Conservation (phyloP, 306 rosid species). For the Castanospermum australe region DNA sequence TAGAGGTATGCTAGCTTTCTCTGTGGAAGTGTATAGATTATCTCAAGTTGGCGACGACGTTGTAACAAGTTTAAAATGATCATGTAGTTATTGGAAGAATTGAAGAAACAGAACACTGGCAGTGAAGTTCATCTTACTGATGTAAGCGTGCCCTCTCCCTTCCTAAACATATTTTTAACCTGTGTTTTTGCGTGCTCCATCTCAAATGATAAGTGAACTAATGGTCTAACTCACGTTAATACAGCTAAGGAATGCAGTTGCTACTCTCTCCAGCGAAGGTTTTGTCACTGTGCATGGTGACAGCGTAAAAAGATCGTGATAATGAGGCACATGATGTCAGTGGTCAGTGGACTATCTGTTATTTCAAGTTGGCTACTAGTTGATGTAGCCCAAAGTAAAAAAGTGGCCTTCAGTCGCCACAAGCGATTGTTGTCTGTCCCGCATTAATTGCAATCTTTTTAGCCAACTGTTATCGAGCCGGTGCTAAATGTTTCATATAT, state of each 20-base stretch:
- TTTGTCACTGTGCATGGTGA: slow-evolving; percentile 74
- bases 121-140: slow-evolving; percentile 64
- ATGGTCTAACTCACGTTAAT: slow-evolving; percentile 23
- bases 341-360: neutral
- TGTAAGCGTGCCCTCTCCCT: slow-evolving; percentile 39
- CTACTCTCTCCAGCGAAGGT: slow-evolving; percentile 80
- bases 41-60: neutral
- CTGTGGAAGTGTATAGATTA: neutral
- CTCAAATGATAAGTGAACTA: neutral
- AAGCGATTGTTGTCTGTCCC: neutral
- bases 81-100: slow-evolving; percentile 76
- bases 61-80: slow-evolving; percentile 27
- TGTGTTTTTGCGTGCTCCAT: neutral
- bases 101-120: slow-evolving; percentile 69
- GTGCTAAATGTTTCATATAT: neutral
- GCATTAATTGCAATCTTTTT: neutral
- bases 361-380: neutral
- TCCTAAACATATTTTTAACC: neutral
- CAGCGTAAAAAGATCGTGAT: slow-evolving; percentile 68
- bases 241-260: slow-evolving; percentile 73
- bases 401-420: neutral
- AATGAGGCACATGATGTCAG: neutral
- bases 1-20: slow-evolving; percentile 55
- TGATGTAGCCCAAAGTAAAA: slow-evolving; percentile 1
- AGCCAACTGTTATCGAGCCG: neutral